A percentile compares a stretch with the other conserved stretches of the same genome.
Evolutionary conservation across 148 eudicot genomes (phyloP).

Genomic region (Pouteria glomerata): DNA sequence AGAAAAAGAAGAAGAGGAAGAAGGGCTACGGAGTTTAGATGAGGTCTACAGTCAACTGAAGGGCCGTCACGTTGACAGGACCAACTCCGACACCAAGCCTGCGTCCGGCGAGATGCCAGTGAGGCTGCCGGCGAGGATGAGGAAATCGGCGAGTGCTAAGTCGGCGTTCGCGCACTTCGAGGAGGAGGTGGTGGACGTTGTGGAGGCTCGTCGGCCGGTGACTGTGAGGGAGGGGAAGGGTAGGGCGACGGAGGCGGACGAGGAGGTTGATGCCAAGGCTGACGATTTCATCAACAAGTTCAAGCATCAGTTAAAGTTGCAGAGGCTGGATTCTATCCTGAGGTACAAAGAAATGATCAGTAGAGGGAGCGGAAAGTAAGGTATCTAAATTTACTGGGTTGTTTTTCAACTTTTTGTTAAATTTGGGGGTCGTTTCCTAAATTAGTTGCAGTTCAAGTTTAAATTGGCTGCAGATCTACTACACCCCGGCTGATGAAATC

Average conservation of each 20-base stretch:
- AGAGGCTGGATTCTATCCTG: constrained; percentile 59
- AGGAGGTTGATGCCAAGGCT: constrained; percentile 73
- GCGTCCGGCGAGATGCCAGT: constrained; percentile 38
- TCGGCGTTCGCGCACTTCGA: constrained; percentile 33
- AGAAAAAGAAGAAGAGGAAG: constrained; percentile 9
- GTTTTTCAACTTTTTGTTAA: constrained; percentile 8
- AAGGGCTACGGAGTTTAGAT: constrained; percentile 38
- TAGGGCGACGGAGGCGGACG: constrained; percentile 28
- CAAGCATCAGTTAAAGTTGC: constrained; percentile 60
- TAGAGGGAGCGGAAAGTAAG: constrained; percentile 40
- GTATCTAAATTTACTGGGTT: not conserved
- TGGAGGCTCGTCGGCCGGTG: constrained; percentile 33
- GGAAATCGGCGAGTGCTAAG: constrained; percentile 62
- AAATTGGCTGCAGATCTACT: not conserved
- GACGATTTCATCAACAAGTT: constrained; percentile 79
- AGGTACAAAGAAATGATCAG: constrained; percentile 51
- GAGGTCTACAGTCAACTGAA: constrained; percentile 54
- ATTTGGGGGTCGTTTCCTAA: constrained; percentile 8
- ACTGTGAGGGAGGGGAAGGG: constrained; percentile 28
- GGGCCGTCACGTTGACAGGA: constrained; percentile 31
- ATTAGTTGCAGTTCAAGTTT: not conserved
- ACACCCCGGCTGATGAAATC: not conserved
- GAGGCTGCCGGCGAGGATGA: constrained; percentile 49
- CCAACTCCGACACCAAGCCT: constrained; percentile 57
- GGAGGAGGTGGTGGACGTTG: constrained; percentile 23